Percentiles rank a stretch among this genome's conserved stretches.
Evolutionary conservation across 768 basidiomycete genomes (phyloP).

Genomic region (Tylopilus sp.): DNA sequence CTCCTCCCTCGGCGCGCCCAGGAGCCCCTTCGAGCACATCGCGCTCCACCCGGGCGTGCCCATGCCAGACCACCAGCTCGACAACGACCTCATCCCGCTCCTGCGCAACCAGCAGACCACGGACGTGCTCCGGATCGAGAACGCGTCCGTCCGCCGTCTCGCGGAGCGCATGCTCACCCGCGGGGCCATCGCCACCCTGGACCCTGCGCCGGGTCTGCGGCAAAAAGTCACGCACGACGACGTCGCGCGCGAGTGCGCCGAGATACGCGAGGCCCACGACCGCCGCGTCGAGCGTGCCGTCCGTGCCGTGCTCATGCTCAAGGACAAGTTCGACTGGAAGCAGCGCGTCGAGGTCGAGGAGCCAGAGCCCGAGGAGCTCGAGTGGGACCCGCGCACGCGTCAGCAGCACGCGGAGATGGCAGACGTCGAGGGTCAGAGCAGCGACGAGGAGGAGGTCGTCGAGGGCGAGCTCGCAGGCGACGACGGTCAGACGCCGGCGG

Average conservation of each 20-base stretch:
- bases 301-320: constrained; percentile 73
- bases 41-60: constrained; percentile 59
- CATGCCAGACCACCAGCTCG: constrained; percentile 65
- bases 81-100: constrained; percentile 69
- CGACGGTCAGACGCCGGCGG: constrained; percentile 26
- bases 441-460: constrained; percentile 38
- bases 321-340: constrained; percentile 81
- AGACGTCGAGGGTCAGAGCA: constrained; percentile 34
- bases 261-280: constrained; percentile 71
- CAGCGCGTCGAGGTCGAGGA: constrained; percentile 75
- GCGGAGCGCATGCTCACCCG: constrained; percentile 63
- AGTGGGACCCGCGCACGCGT: constrained; percentile 58
- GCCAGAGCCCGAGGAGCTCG: constrained; percentile 75
- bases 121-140: constrained; percentile 70
- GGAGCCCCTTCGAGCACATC: constrained; percentile 55
- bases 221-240: constrained; percentile 45
- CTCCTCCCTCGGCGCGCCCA: constrained; percentile 49
- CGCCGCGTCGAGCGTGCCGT: constrained; percentile 71
- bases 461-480: constrained; percentile 34
- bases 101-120: constrained; percentile 78
- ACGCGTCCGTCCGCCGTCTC: constrained; percentile 66
- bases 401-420: constrained; percentile 17
- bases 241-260: constrained; percentile 61
- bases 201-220: constrained; percentile 20
- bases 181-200: constrained; percentile 42